Evolutionary conservation across 2,329 filamentous ascomycete species (phyloP).

Genomic region (Microascus cirrosus): DNA sequence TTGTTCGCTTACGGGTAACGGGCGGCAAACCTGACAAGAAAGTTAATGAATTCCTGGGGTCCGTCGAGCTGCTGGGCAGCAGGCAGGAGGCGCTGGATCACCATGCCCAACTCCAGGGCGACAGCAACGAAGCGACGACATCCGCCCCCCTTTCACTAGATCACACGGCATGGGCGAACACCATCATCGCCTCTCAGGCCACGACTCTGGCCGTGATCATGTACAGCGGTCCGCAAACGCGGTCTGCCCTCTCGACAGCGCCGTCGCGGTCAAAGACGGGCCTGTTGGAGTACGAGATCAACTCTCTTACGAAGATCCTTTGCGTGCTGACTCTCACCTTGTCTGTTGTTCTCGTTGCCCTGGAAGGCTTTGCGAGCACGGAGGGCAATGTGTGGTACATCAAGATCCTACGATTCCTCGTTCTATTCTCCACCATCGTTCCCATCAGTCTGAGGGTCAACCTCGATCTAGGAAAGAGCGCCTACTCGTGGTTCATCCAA

Average conservation of each 20-base stretch:
- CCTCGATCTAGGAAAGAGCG: slow-evolving; percentile 91
- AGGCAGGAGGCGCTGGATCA: slow-evolving; percentile 30
- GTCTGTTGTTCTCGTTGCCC: slow-evolving; percentile 76
- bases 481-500: slow-evolving; percentile 94
- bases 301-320: slow-evolving; percentile 90
- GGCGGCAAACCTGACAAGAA: slow-evolving; percentile 87
- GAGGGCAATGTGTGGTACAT: slow-evolving; percentile 75
- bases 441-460: slow-evolving; percentile 95
- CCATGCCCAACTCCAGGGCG: slow-evolving; percentile 11
- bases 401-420: slow-evolving; percentile 94
- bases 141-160: slow-evolving; percentile 79
- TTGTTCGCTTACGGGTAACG: slow-evolving; percentile 58
- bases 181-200: slow-evolving; percentile 86
- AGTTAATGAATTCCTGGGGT: slow-evolving; percentile 93
- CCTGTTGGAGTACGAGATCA: slow-evolving; percentile 90
- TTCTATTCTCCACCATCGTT: slow-evolving; percentile 98
- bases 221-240: slow-evolving; percentile 89
- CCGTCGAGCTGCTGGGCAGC: slow-evolving; percentile 60
- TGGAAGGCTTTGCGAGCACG: slow-evolving; percentile 67
- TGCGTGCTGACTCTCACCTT: slow-evolving; percentile 79
- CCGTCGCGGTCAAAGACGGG: slow-evolving; percentile 90
- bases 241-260: slow-evolving; percentile 86
- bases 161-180: slow-evolving; percentile 98
- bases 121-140: slow-evolving; percentile 24
- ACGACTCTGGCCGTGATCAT: slow-evolving; percentile 81